Base-by-base conservation (phyloP, 345 rosid genomes). In the thale cress (Arabidopsis thaliana) region DNA sequence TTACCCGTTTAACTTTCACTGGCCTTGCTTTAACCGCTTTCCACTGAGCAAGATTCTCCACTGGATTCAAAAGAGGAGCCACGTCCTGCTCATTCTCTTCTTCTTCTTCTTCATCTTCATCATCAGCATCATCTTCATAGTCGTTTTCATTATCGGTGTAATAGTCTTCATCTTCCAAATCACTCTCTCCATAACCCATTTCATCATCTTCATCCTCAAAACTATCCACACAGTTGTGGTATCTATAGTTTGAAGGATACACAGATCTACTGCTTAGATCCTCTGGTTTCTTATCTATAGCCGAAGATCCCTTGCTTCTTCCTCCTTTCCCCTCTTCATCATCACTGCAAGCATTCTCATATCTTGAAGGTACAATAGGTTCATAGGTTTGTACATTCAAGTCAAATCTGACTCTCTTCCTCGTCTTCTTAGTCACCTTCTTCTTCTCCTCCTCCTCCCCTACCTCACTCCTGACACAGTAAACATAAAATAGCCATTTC, bases 321-420 rank as follows among this genome's bases (percentile, higher is more conserved):
- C 68, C 78, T 68, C 73, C 78, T 23, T 45, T 50, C 44, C 66
- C 69, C 38, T 74, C 78, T 61, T 85, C 86, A 7, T 75, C 82
- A 60, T 81, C 87, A 45, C 82, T 82, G 72, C 59, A 86, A 34
- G 52, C 63, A 48, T 59, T 69, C 77, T 63, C 57, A 24, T 37
- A 77, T 24, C 57, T 49, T 8, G 77, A 66, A 37, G 77, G 79
- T 23, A 72, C 69, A 74, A 84, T 49, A 7, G 90, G 97, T 73
- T 94, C 98, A 55, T 87, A 94, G 38, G 88, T 82, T 65, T 73
- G 88, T 14, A 94, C 91, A 81, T 90, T 87, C 84, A 91, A 85
- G 80, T 94, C 82, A 36, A 94, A 91, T 60, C 96, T 85, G n/a
- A 91, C 98, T 81, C 84, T 91, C 80, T 91, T 94, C 77, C 78